A percentile compares a stretch with the other conserved stretches of the same genome.
These are phyloP conservation scores for Vitis cinerea DNA, from an alignment of 164 flowering plant genomes.

Conservation along the genomic window DNA sequence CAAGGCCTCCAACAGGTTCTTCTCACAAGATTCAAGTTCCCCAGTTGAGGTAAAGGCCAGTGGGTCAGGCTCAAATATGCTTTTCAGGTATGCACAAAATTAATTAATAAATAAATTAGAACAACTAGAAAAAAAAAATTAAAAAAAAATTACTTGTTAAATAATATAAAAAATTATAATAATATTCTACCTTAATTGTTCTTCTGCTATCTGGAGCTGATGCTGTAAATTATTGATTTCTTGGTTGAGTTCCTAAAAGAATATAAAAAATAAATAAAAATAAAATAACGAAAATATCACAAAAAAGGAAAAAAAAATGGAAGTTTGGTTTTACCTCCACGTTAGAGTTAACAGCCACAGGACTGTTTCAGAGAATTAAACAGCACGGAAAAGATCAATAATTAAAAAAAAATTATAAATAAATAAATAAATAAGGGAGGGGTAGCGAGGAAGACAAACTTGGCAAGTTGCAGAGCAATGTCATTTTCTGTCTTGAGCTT, in stretches of 20 bases:
- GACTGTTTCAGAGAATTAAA: slow-evolving; percentile 26
- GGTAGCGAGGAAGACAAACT: slow-evolving; percentile 20
- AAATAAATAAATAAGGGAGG: too few relatives aligned
- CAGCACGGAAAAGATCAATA: background rate
- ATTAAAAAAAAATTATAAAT: too few relatives aligned
- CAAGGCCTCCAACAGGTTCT: slow-evolving; percentile 22
- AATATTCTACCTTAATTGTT: slow-evolving; percentile 22
- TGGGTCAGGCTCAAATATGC: slow-evolving; percentile 32
- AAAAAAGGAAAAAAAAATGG: background rate
- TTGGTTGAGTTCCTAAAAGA: slow-evolving; percentile 45
- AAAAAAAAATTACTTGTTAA: background rate
- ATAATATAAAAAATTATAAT: too few relatives aligned
- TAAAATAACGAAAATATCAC: background rate
- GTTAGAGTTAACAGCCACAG: slow-evolving; percentile 31
- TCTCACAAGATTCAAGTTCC: slow-evolving; percentile 29
- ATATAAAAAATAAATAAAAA: background rate
- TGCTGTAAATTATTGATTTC: slow-evolving; percentile 37
- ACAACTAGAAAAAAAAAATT: background rate
- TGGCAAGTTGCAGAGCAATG: slow-evolving; percentile 43
- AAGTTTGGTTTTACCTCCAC: slow-evolving; percentile 30
- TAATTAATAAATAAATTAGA: background rate
- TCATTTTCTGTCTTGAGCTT: slow-evolving; percentile 52
- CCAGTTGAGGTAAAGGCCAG: slow-evolving; percentile 11
- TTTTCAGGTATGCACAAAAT: background rate
- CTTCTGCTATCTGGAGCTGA: slow-evolving; percentile 38